Conservation (phyloP, 2,329 filamentous ascomycete species). For the Aspergillus tubingensis region DNA sequence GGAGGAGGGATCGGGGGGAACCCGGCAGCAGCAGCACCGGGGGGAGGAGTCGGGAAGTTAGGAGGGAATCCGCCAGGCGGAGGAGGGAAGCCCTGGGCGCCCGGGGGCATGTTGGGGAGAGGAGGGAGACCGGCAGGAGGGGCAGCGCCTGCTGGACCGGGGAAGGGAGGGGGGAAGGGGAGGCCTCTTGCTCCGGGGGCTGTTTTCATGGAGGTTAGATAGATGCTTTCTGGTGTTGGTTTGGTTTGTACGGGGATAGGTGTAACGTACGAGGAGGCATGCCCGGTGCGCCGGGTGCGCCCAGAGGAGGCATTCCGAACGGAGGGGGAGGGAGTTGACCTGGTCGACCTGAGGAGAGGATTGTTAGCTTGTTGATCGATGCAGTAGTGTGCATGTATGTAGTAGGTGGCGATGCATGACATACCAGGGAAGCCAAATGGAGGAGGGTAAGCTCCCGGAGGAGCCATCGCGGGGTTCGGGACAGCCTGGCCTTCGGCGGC, state of each 20-base stretch:
- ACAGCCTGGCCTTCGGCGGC: slow-evolving; percentile 87
- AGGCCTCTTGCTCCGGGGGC: slow-evolving; percentile 58
- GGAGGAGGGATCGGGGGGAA: slow-evolving; percentile 36
- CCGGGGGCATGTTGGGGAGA: slow-evolving; percentile 41
- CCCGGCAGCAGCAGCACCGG: slow-evolving; percentile 28
- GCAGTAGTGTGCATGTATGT: background rate
- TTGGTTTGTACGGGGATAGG: background rate
- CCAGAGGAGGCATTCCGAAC: slow-evolving; percentile 55
- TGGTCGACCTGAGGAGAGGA: slow-evolving; percentile 28
- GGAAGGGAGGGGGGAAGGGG: slow-evolving; percentile 54
- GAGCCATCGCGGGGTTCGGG: slow-evolving; percentile 81
- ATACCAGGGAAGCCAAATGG: slow-evolving; percentile 67
- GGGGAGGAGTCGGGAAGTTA: slow-evolving; percentile 50
- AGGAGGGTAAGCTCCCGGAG: slow-evolving; percentile 50
- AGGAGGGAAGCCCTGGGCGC: slow-evolving; percentile 23
- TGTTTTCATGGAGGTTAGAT: slow-evolving; percentile 27
- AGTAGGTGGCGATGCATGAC: slow-evolving; percentile 14
- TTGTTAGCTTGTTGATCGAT: slow-evolving; percentile 2
- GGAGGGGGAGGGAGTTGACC: slow-evolving; percentile 58
- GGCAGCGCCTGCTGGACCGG: slow-evolving; percentile 37
- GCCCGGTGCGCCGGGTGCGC: slow-evolving; percentile 42
- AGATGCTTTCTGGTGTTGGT: too few species aligned
- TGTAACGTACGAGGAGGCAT: slow-evolving; percentile 57
- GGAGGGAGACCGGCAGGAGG: slow-evolving; percentile 40
- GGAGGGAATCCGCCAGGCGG: slow-evolving; percentile 29